phyloP scores from a whole-genome alignment of 345 rosid species.

The Eucalyptus cloeziana region DNA sequence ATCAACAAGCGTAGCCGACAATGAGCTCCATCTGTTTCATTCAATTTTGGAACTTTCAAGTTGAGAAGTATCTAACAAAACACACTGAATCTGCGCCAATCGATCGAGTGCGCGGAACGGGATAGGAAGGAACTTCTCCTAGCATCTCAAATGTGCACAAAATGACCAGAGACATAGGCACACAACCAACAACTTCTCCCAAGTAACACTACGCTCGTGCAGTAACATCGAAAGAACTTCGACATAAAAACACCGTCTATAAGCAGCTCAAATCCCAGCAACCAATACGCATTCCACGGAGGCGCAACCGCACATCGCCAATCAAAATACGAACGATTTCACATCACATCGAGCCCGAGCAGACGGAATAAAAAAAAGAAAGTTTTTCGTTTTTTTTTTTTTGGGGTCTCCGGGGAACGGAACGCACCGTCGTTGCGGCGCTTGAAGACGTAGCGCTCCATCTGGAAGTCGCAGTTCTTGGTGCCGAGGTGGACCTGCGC shows the following conservation, averaged over 20 bases:
- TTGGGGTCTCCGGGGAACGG: not conserved
- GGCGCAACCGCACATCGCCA: not conserved
- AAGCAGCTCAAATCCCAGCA: not conserved
- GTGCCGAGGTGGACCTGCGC: constrained; percentile 94
- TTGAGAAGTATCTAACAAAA: too few relatives aligned
- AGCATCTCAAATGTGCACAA: not conserved
- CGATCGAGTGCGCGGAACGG: not conserved
- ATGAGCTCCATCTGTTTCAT: too few relatives aligned
- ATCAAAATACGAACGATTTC: not conserved
- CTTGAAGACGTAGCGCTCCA: constrained; percentile 94
- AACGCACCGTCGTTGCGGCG: constrained; percentile 75
- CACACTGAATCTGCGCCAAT: not conserved
- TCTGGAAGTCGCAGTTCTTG: constrained; percentile 82
- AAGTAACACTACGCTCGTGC: not conserved
- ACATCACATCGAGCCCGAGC: not conserved
- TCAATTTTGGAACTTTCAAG: too few relatives aligned
- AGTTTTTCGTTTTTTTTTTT: too few relatives aligned
- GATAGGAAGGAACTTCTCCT: not conserved
- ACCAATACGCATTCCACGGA: not conserved
- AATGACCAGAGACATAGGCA: not conserved
- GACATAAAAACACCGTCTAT: not conserved
- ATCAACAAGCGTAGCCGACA: too few relatives aligned
- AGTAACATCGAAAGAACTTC: not conserved
- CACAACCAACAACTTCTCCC: not conserved
- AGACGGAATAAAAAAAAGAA: not conserved